Percentiles rank a stretch among this genome's conserved stretches.
Evolutionary conservation across 768 basidiomycete species (phyloP).

Genomic region (Lanmaoa rubissima): DNA sequence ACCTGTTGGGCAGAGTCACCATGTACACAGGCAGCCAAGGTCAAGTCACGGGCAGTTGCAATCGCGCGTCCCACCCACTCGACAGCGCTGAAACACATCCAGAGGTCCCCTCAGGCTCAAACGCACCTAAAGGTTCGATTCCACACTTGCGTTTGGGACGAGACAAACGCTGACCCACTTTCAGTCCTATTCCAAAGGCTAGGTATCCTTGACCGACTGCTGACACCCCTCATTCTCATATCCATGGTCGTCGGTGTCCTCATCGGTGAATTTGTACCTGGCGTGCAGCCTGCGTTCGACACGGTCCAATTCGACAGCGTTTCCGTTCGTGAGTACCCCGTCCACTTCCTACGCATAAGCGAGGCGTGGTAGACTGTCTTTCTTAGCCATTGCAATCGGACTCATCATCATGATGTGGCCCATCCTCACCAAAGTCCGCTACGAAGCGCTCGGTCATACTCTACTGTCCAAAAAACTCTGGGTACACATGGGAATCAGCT

Average conservation of each 20-base stretch:
- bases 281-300: conserved; percentile 60
- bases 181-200: conserved; percentile 43
- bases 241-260: conserved; percentile 76
- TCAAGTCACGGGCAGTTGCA: background rate
- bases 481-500: conserved; percentile 65
- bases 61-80: background rate
- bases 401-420: conserved; percentile 92
- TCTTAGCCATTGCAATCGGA: conserved; percentile 72
- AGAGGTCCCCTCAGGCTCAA: background rate
- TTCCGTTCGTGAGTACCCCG: conserved; percentile 65
- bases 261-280: conserved; percentile 64
- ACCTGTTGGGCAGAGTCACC: background rate
- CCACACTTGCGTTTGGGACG: background rate
- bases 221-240: conserved; percentile 64
- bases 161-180: background rate
- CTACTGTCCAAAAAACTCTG: conserved; percentile 54
- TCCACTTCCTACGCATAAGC: background rate
- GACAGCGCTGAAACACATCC: background rate
- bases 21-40: conserved; percentile 1
- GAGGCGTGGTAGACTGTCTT: background rate
- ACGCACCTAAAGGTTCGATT: conserved; percentile 5
- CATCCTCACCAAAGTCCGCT: conserved; percentile 71
- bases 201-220: conserved; percentile 53
- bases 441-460: conserved; percentile 62
- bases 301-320: conserved; percentile 64